Evolutionary conservation across 148 eudicot species (phyloP).

Genomic region (Camellia lanceoleosa): DNA sequence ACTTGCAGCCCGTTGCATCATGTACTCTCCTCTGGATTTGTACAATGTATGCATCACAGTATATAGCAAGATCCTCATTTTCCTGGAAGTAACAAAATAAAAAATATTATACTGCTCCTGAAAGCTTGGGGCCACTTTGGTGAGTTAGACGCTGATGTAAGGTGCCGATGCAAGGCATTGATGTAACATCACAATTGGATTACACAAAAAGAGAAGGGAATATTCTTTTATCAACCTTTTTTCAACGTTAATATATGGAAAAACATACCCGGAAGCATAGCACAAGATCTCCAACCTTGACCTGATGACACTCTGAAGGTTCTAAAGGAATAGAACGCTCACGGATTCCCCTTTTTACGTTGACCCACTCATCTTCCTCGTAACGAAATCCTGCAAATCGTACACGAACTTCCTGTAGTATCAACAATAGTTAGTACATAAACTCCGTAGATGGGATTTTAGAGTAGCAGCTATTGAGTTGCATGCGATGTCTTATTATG

Average conservation of each 20-base stretch:
- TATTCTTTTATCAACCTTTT: neutral
- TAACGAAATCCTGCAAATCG: conserved; percentile 75
- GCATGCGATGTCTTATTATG: neutral
- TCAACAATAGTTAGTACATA: conserved; percentile 4
- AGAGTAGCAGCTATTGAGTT: neutral
- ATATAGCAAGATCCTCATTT: conserved; percentile 54
- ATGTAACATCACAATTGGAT: neutral
- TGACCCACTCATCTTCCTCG: conserved; percentile 88
- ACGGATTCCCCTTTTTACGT: conserved; percentile 56
- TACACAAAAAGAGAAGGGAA: neutral
- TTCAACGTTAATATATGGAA: neutral
- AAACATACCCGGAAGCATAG: conserved; percentile 72
- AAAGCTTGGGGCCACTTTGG: neutral
- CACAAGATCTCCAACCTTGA: conserved; percentile 79
- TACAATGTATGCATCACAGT: conserved; percentile 65
- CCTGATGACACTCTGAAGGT: conserved; percentile 76
- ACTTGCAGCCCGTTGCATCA: conserved; percentile 56
- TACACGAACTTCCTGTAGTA: conserved; percentile 73
- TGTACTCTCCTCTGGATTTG: conserved; percentile 60
- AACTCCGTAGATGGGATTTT: neutral
- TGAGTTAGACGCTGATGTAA: neutral
- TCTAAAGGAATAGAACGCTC: conserved; percentile 91
- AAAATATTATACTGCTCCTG: neutral
- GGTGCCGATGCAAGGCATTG: no score
- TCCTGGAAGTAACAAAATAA: conserved; percentile 37